Percentiles rank a stretch among this genome's conserved stretches.
Conservation (phyloP, 129 eudicot genomes). For the Centrapalus pauciflorus region DNA sequence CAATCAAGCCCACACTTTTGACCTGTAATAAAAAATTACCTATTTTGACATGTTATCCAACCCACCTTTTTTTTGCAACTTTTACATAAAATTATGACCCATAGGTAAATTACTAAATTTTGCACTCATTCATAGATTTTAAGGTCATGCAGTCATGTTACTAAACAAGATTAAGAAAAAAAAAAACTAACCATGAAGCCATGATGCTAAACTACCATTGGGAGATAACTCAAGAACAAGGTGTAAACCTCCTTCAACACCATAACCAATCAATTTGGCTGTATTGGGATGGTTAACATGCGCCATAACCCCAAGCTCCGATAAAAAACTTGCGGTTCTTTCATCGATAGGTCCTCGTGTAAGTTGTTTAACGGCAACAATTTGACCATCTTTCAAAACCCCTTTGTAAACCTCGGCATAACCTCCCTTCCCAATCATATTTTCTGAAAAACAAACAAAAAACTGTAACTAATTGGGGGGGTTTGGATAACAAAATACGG, state of each 20-base stretch:
- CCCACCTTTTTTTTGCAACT: too few species aligned
- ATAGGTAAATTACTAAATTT: too few species aligned
- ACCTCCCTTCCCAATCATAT: constrained; percentile 96
- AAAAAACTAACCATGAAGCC: constrained; percentile 71
- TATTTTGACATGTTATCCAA: too few species aligned
- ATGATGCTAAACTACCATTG: constrained; percentile 84
- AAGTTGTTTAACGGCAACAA: constrained; percentile 77
- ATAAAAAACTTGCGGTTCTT: constrained; percentile 57
- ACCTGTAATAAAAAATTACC: too few species aligned
- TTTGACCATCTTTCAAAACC: constrained; percentile 55
- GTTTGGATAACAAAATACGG: background rate
- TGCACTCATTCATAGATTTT: background rate
- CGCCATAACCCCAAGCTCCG: constrained; percentile 93
- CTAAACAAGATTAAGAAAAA: background rate
- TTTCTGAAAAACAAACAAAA: constrained; percentile 28
- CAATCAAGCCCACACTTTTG: too few species aligned
- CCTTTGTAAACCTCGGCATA: constrained; percentile 92
- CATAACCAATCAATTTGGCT: constrained; percentile 82
- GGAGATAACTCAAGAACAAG: constrained; percentile 88
- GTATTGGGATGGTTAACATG: constrained; percentile 89
- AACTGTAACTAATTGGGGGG: background rate
- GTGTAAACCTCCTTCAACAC: constrained; percentile 88
- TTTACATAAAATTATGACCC: too few species aligned
- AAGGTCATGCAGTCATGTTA: background rate
- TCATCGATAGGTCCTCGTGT: constrained; percentile 68